A percentile compares a stretch with the other conserved stretches of the same genome.
Evolutionary conservation across 2,329 filamentous ascomycete species (phyloP).

Genomic region (Colletotrichum tofieldiae): DNA sequence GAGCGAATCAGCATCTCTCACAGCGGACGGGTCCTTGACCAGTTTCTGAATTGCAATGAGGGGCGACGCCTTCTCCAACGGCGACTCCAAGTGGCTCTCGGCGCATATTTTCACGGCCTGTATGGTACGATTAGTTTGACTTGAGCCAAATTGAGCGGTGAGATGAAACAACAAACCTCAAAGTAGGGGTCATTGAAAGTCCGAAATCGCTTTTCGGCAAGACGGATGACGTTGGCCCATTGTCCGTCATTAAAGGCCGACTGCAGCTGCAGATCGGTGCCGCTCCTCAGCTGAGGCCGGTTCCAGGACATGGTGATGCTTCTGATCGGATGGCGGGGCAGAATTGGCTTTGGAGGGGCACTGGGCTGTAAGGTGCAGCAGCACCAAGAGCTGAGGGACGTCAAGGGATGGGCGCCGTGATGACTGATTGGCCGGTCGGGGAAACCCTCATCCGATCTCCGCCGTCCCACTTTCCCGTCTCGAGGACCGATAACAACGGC

Average conservation of each 20-base stretch:
- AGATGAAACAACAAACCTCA: constrained; percentile 57
- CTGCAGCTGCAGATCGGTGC: constrained; percentile 69
- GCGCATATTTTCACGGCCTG: constrained; percentile 66
- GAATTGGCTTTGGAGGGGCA: constrained; percentile 42
- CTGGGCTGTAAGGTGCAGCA: constrained; percentile 34
- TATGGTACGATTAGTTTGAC: constrained; percentile 2
- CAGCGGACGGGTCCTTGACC: constrained; percentile 61
- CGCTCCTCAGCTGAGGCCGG: constrained; percentile 61
- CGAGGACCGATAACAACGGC: not conserved
- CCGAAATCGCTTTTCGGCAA: constrained; percentile 67
- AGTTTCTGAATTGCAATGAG: constrained; percentile 62
- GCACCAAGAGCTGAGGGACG: constrained; percentile 20
- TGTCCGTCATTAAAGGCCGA: constrained; percentile 69
- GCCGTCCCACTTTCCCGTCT: not conserved
- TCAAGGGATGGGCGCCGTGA: not conserved
- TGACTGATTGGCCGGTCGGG: constrained; percentile 31
- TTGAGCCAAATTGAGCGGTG: not conserved
- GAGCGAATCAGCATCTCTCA: constrained; percentile 66
- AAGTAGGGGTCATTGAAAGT: constrained; percentile 70
- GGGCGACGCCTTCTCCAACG: constrained; percentile 61
- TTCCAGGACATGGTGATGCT: constrained; percentile 44
- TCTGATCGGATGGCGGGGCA: constrained; percentile 47
- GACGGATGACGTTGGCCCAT: constrained; percentile 66
- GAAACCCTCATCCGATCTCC: constrained; percentile 14
- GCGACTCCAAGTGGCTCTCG: constrained; percentile 67